These are phyloP conservation scores for Sporothrix protearum DNA, from an alignment of 2,329 filamentous ascomycete genomes.

Conservation along the genomic window DNA sequence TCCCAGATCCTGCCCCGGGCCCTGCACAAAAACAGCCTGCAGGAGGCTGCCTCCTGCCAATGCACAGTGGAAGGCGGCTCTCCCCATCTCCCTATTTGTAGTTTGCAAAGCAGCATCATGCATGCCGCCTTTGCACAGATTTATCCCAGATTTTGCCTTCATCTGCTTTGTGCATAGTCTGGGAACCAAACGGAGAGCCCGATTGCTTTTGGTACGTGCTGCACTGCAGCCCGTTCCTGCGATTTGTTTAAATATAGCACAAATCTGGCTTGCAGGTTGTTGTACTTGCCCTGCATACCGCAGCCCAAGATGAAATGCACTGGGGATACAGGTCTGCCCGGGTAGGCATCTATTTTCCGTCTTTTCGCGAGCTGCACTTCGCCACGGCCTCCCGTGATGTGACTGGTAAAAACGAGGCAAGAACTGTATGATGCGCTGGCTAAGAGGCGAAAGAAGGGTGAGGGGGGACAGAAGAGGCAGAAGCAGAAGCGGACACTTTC, in stretches of 20 bases:
- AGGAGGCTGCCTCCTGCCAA: constrained; percentile 21
- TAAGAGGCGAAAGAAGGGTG: not conserved
- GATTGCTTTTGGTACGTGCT: not conserved
- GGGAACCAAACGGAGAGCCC: constrained; percentile 20
- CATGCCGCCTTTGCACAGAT: not conserved
- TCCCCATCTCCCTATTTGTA: not conserved
- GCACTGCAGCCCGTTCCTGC: constrained; percentile 5
- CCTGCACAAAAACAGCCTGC: not conserved
- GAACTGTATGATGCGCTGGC: not conserved
- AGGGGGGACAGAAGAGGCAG: too few relatives aligned
- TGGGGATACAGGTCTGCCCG: constrained; percentile 7
- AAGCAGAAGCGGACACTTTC: not conserved
- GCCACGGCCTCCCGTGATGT: not conserved
- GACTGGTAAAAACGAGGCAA: not conserved
- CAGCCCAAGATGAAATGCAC: not conserved
- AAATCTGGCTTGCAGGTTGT: not conserved
- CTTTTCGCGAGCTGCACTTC: constrained; percentile 11
- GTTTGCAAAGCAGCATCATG: not conserved
- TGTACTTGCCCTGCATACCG: constrained; percentile 6
- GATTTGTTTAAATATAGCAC: constrained; percentile 13
- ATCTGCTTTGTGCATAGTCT: constrained; percentile 13
- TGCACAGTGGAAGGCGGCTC: not conserved
- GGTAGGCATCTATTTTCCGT: not conserved
- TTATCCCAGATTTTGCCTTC: not conserved
- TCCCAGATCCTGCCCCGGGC: not conserved